A percentile compares a stretch with the other conserved stretches of the same genome.
Evolutionary conservation across 2,329 filamentous ascomycete genomes (phyloP).

Genomic region (Beauveria rudraprayagi): DNA sequence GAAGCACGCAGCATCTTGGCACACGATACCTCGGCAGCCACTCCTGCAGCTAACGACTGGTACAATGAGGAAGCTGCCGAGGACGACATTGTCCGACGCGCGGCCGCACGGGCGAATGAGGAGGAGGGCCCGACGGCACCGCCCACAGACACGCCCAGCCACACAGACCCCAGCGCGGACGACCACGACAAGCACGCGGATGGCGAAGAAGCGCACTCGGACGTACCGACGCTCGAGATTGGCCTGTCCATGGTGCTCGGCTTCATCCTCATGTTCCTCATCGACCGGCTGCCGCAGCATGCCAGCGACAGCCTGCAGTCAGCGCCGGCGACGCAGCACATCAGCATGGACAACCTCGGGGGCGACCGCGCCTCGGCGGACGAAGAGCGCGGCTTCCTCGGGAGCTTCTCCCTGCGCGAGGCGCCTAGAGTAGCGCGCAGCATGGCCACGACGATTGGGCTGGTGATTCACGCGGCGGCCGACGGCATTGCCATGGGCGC

Average conservation of each 20-base stretch:
- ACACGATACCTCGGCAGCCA: not conserved
- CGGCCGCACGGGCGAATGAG: conserved; percentile 13
- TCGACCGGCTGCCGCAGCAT: conserved; percentile 77
- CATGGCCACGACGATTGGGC: conserved; percentile 78
- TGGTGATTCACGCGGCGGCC: conserved; percentile 93
- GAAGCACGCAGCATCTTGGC: conserved; percentile 18
- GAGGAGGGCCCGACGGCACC: conserved; percentile 9
- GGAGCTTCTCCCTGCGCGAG: conserved; percentile 40
- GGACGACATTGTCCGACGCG: not conserved
- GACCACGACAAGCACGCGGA: conserved; percentile 24
- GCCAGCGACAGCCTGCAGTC: conserved; percentile 56
- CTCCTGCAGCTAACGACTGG: not conserved
- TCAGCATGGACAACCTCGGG: conserved; percentile 77
- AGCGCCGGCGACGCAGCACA: conserved; percentile 66
- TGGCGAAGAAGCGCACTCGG: conserved; percentile 25
- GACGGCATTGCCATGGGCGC: conserved; percentile 95
- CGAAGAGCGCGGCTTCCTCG: conserved; percentile 51
- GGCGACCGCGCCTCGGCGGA: conserved; percentile 42
- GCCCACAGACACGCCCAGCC: conserved; percentile 18
- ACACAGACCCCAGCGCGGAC: conserved; percentile 9
- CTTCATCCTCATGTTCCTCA: conserved; percentile 94
- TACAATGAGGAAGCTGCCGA: not conserved
- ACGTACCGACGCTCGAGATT: conserved; percentile 65
- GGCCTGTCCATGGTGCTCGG: conserved; percentile 80
- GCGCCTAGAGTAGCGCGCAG: conserved; percentile 52